Conservation (phyloP, 306 rosid species). For the Dalbergia cochinchinensis region DNA sequence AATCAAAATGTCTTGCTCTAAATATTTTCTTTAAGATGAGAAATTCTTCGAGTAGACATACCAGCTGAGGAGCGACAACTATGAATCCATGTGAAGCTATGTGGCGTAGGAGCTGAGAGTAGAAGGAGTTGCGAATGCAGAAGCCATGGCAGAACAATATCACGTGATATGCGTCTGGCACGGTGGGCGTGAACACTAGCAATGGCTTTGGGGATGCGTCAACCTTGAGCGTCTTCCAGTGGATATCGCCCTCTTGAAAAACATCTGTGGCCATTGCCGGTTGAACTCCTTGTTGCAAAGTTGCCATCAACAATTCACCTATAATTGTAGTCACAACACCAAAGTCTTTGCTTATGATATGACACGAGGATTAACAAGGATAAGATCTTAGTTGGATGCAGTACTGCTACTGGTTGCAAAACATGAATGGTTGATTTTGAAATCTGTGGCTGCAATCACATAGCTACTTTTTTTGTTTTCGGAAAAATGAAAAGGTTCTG, state of each 20-base stretch:
- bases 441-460: too few relatives aligned
- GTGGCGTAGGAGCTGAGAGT: conserved; percentile 56
- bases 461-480: too few relatives aligned
- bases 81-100: conserved; percentile 70
- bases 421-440: too few relatives aligned
- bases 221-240: conserved; percentile 22
- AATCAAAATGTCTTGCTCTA: too few relatives aligned
- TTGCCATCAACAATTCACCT: conserved; percentile 1
- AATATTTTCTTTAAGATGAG: too few relatives aligned
- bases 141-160: conserved; percentile 72
- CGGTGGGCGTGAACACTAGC: conserved; percentile 57
- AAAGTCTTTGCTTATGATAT: too few relatives aligned
- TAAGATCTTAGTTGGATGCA: too few relatives aligned
- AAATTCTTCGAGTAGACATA: background rate
- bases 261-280: conserved; percentile 37
- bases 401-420: too few relatives aligned
- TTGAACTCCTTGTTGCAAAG: background rate
- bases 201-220: conserved; percentile 65
- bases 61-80: conserved; percentile 72
- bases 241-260: conserved; percentile 48
- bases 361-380: too few relatives aligned
- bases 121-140: conserved; percentile 49
- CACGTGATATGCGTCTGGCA: conserved; percentile 53
- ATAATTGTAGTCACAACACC: background rate
- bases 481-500: too few relatives aligned